Evolutionary conservation across 2,329 filamentous ascomycete genomes (phyloP), one percentile per base, ranked within the genome.

Genomic region (Calonectria crousiana): DNA sequence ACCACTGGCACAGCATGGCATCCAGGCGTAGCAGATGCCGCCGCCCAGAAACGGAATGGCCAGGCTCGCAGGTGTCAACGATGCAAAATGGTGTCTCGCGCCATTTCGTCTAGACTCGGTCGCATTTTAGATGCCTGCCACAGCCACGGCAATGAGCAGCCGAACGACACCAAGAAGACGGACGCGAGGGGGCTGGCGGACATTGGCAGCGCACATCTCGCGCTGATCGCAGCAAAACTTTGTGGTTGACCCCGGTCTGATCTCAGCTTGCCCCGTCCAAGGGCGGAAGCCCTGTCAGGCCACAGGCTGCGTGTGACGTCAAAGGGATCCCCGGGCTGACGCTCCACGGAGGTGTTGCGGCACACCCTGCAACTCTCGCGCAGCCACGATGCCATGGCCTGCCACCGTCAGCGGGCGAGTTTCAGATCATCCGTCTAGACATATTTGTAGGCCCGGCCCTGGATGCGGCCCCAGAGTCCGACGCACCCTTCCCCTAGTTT

Each of bases 261-360:
- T 62, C 64, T 72, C 65, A 62, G 70, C 70, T 64, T 23, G 44
- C 62, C 36, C 28, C 34, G 36, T 53, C 10, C 44, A 52, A 67
- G 51, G 36, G 56, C 62, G 38, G 41, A 36, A 28, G 23, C 18
- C 69, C 41, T 65, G 69, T 60, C 66, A 66, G 66, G 66, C 71
- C 53, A 73, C 66, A 73, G 30, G 58, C 58, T 51, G 65, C 36
- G 71, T 73, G 71, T 73, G 71, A 73, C 71, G 71, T 73, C 71
- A 73, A 73, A 58, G 53, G 62, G 69, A 71, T 71, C 62, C 62
- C 52, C 53, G 16, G 66, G 58, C 36, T 53, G 70, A 58, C 36
- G 47, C 56, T 26, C 49, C 58, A 56, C 56, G 64, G 71, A 58
- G 47, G 65, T 44, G 41, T 53, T 64, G 56, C 53, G 36, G 52